Evolutionary conservation across 1,139 yeast species (phyloP).

Genomic region (Yamadazyma membranifaciens): DNA sequence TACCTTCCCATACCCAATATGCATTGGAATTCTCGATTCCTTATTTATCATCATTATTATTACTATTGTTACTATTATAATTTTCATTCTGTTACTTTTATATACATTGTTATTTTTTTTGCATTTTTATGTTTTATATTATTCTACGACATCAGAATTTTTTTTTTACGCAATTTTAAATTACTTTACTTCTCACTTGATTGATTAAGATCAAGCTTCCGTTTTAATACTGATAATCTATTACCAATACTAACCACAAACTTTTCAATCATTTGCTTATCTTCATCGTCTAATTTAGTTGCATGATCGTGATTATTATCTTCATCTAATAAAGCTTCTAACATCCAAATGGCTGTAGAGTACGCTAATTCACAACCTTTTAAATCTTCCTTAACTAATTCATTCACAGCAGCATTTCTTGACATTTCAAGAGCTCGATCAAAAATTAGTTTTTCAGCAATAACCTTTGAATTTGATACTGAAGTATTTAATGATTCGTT

Average conservation of each 20-base stretch:
- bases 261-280: slow-evolving; percentile 70
- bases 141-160: background rate
- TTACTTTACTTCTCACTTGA: background rate
- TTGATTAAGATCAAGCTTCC: slow-evolving; percentile 22
- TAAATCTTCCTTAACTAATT: slow-evolving; percentile 72
- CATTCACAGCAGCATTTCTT: slow-evolving; percentile 85
- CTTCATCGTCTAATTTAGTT: slow-evolving; percentile 60
- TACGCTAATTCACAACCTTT: slow-evolving; percentile 84
- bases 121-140: background rate
- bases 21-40: slow-evolving; percentile 5
- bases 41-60: too few species aligned
- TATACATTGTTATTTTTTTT: background rate
- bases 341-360: slow-evolving; percentile 93
- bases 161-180: background rate
- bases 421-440: slow-evolving; percentile 94
- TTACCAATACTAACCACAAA: slow-evolving; percentile 74
- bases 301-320: slow-evolving; percentile 30
- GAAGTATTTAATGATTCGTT: background rate
- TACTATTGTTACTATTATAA: slow-evolving; percentile 3
- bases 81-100: slow-evolving; percentile 7
- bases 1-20: slow-evolving; percentile 8
- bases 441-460: slow-evolving; percentile 83
- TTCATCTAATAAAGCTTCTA: slow-evolving; percentile 75
- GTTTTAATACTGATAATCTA: slow-evolving; percentile 59
- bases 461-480: slow-evolving; percentile 25